Percentiles rank a stretch among this genome's conserved stretches.
These are phyloP conservation scores for Rutstroemia sp. DNA, from an alignment of 2,329 filamentous ascomycete species.

Conservation along the genomic window DNA sequence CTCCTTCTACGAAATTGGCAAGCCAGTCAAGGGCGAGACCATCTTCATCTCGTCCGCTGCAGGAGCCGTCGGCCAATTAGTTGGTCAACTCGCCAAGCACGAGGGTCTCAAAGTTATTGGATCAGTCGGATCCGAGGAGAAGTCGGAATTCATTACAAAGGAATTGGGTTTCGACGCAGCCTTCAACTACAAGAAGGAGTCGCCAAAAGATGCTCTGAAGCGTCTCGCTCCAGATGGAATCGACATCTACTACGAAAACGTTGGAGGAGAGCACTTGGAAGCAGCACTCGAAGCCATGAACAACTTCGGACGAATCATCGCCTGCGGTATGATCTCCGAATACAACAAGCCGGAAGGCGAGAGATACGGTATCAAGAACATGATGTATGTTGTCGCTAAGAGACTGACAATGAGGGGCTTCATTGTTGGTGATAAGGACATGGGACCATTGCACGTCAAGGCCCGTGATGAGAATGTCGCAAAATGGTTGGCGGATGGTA, in stretches of 20 bases:
- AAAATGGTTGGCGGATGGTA: conserved; percentile 61
- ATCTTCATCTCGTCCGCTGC: conserved; percentile 71
- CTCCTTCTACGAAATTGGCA: conserved; percentile 66
- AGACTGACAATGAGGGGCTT: conserved; percentile 60
- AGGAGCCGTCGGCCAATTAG: conserved; percentile 67
- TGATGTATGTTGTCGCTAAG: conserved; percentile 53
- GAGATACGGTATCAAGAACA: conserved; percentile 54
- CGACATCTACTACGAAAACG: conserved; percentile 79
- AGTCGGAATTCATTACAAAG: conserved; percentile 66
- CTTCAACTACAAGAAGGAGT: conserved; percentile 78
- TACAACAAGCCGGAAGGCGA: conserved; percentile 51
- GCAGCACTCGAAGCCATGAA: conserved; percentile 59
- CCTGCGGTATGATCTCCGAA: conserved; percentile 59
- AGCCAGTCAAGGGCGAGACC: conserved; percentile 69
- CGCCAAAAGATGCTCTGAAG: conserved; percentile 52
- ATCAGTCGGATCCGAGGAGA: conserved; percentile 68
- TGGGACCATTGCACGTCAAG: conserved; percentile 51
- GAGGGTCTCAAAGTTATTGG: conserved; percentile 69
- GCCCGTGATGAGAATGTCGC: conserved; percentile 60
- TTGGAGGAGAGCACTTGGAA: conserved; percentile 67
- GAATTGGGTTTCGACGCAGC: conserved; percentile 64
- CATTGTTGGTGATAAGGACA: conserved; percentile 54
- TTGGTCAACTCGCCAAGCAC: conserved; percentile 72
- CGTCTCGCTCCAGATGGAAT: conserved; percentile 65
- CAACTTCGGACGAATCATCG: conserved; percentile 54